These are phyloP conservation scores for Arthrocladium fulminans DNA, from an alignment of 2,329 filamentous ascomycete genomes.

Conservation along the genomic window DNA sequence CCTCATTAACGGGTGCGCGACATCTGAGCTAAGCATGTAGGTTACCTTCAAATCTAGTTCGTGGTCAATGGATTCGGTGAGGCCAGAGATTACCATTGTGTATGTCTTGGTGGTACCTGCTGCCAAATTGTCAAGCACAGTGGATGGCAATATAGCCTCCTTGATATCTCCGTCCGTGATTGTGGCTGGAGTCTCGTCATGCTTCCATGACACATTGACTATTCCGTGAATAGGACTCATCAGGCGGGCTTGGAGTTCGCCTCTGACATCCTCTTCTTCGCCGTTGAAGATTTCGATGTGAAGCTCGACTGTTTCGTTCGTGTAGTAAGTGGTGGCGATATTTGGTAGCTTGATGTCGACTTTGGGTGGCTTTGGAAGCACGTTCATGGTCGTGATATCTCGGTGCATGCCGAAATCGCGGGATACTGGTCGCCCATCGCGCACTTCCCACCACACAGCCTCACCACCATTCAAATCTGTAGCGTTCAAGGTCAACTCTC, in stretches of 20 bases:
- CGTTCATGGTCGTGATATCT: slow-evolving; percentile 52
- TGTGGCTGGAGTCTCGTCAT: slow-evolving; percentile 14
- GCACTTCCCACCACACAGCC: slow-evolving; percentile 37
- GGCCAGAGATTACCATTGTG: slow-evolving; percentile 43
- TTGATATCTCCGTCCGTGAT: slow-evolving; percentile 19
- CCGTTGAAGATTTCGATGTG: slow-evolving; percentile 66
- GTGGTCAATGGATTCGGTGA: slow-evolving; percentile 47
- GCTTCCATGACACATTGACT: slow-evolving; percentile 40
- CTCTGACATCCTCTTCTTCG: slow-evolving; percentile 66
- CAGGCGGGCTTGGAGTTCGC: slow-evolving; percentile 60
- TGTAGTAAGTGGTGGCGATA: slow-evolving; percentile 66
- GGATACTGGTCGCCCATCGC: slow-evolving; percentile 27
- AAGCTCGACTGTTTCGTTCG: slow-evolving; percentile 65
- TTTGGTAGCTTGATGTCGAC: slow-evolving; percentile 63
- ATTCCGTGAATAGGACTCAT: slow-evolving; percentile 47
- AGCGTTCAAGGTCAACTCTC: slow-evolving; percentile 59
- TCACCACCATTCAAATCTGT: slow-evolving; percentile 30
- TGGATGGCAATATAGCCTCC: slow-evolving; percentile 8
- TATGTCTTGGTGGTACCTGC: slow-evolving; percentile 27
- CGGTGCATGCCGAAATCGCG: slow-evolving; percentile 37
- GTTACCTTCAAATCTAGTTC: slow-evolving; percentile 63
- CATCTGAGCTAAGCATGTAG: slow-evolving; percentile 72
- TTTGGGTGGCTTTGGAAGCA: slow-evolving; percentile 86
- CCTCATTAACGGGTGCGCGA: slow-evolving; percentile 72
- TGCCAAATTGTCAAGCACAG: slow-evolving; percentile 13